A percentile compares a stretch with the other conserved stretches of the same genome.
Conservation (phyloP, 2,329 filamentous ascomycete species). For the Clarireedia homoeocarpa region DNA sequence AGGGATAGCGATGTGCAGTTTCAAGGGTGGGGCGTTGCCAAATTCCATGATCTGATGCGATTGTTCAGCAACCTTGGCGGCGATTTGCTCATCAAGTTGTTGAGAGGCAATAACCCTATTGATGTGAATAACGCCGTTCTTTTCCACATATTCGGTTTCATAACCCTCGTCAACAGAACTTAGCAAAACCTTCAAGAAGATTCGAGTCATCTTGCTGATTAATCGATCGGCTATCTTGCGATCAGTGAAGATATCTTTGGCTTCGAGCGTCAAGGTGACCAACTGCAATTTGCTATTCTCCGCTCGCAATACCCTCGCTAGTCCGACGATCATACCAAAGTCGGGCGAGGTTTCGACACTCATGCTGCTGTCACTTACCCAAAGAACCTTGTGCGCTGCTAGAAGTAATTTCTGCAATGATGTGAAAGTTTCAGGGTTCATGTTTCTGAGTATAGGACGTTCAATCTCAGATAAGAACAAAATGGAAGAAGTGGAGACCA, state of each 20-base stretch:
- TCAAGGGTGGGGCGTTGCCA: constrained; percentile 1
- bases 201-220: constrained; percentile 11
- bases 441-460: background rate
- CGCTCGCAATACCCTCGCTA: background rate
- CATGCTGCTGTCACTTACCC: constrained; percentile 40
- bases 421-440: background rate
- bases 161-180: constrained; percentile 20
- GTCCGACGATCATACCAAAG: background rate
- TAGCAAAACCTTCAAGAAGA: constrained; percentile 9
- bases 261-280: background rate
- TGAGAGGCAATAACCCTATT: background rate
- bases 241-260: background rate
- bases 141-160: background rate
- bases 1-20: constrained; percentile 2
- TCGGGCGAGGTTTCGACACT: constrained; percentile 6
- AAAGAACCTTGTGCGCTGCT: constrained; percentile 33
- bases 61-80: background rate
- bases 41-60: background rate
- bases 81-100: background rate
- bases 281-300: background rate
- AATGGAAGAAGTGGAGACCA: background rate
- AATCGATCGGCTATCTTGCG: background rate
- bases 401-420: background rate
- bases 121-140: constrained; percentile 1
- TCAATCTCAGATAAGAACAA: constrained; percentile 4